Percentiles rank a stretch among this genome's conserved stretches.
These are phyloP conservation scores for Metschnikowia colocasiae DNA, from an alignment of 805 yeast species.

Conservation along the genomic window DNA sequence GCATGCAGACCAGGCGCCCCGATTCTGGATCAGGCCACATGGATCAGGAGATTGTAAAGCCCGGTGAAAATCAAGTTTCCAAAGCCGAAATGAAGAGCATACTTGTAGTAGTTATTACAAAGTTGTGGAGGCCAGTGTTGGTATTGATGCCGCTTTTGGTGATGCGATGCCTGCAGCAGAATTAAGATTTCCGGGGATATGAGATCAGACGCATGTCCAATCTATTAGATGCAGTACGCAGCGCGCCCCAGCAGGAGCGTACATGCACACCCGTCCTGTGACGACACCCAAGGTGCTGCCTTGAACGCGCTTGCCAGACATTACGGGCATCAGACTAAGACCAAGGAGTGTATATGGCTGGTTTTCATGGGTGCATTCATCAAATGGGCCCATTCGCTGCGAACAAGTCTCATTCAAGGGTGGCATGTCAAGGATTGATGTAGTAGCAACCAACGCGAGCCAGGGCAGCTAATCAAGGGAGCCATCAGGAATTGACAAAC, in stretches of 20 bases:
- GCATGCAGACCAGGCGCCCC: not conserved
- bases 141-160: not conserved
- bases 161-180: not conserved
- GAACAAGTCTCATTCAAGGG: too few relatives aligned
- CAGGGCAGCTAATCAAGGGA: not conserved
- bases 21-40: not conserved
- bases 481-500: too few relatives aligned
- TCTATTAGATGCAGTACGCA: not conserved
- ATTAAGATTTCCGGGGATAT: not conserved
- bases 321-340: not conserved
- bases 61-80: too few relatives aligned
- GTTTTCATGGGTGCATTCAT: too few relatives aligned
- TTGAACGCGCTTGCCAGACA: not conserved
- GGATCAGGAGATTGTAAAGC: too few relatives aligned
- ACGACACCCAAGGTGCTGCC: not conserved
- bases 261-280: not conserved
- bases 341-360: too few relatives aligned
- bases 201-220: constrained; percentile 1
- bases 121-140: not conserved
- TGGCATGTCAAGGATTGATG: too few relatives aligned
- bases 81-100: too few relatives aligned
- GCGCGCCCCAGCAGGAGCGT: not conserved
- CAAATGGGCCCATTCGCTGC: too few relatives aligned
- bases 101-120: too few relatives aligned
- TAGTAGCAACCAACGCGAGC: not conserved